Evolutionary conservation across 164 flowering plant genomes (phyloP).

Genomic region (Liriodendron chinense): DNA sequence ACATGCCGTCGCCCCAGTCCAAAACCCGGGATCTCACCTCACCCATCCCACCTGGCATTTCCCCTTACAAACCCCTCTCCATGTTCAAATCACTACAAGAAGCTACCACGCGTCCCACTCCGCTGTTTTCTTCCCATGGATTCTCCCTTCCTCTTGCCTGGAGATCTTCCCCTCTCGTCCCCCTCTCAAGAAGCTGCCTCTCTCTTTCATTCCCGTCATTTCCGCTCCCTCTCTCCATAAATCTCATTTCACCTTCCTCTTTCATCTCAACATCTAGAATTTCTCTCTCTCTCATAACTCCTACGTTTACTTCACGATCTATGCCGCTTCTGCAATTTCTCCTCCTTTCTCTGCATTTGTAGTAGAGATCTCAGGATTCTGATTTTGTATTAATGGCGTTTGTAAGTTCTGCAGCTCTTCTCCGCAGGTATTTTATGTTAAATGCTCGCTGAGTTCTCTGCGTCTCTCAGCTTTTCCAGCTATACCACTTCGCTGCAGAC

Average conservation of each 20-base stretch:
- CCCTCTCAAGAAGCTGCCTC: constrained; percentile 15
- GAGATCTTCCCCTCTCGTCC: constrained; percentile 24
- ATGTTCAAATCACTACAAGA: constrained; percentile 12
- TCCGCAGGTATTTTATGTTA: background rate
- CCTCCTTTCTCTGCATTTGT: background rate
- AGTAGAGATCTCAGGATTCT: background rate
- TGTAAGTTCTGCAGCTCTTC: background rate
- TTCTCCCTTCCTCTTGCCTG: constrained; percentile 12
- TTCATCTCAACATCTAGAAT: background rate
- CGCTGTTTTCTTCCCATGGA: background rate
- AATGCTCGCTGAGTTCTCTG: background rate
- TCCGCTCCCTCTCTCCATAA: constrained; percentile 6
- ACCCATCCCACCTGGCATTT: constrained; percentile 10
- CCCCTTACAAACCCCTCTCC: background rate
- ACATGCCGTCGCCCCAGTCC: constrained; percentile 8
- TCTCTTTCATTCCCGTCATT: constrained; percentile 15
- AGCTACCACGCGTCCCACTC: constrained; percentile 16
- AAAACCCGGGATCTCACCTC: background rate
- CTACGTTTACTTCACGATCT: background rate
- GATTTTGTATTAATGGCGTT: constrained; percentile 14
- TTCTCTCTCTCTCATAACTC: background rate
- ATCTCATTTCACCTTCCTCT: constrained; percentile 1
- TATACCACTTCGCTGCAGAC: background rate
- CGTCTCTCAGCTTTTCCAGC: background rate
- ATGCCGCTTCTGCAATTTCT: background rate